Base-by-base conservation (phyloP, 2,329 filamentous ascomycete species). In the Colletotrichum tropicale region DNA sequence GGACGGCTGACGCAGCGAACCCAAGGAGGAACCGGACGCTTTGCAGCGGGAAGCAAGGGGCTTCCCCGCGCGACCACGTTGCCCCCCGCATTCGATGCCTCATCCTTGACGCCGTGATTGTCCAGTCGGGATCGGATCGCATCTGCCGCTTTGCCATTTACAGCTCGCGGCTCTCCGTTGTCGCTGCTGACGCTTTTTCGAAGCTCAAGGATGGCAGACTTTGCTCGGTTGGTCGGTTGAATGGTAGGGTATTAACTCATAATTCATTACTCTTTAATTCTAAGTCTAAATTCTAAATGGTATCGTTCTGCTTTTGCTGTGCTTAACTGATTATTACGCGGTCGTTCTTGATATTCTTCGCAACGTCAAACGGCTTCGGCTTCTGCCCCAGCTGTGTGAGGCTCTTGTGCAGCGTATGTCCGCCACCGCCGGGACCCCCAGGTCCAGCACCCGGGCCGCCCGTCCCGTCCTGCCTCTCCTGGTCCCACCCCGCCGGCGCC, bases 361-460 rank as follows among this genome's bases (percentile, higher is more conserved):
- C 73, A 10, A 75, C 73, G 6, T 68, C 38, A 12, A 75, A 75
- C 7, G 43, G 38, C 26, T 64, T 65, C 2, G 73, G 73, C 64
- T 75, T 73, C 64, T 69, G 70, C 10, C 73, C 73, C 32, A 75
- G 18, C 8, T 75, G 64, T n/a, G 73, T 75, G 2, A 75, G 36
- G 8, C 73, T 75, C 28, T 58, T 58, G 28, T 75, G 52, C 13
- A 75, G 30, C 12, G 58, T 61, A 28, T 61, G 58, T 32, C 26
- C 26, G 9, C 58, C 58, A 3, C 0, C 26, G 0, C 38, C 38
- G 38, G 38, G 38, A 48, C 38, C 38, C 1, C 38, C 38, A 5
- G 38, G 38, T 0, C 38, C 9, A 2, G 38, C 9, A n/a, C 38
- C 18, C 2, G 38, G 18, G 18, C 18, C 38, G 38, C 38, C 38